phyloP scores from a whole-genome alignment of 1,284 basidiomycete species.

The Irpex lacteus region DNA sequence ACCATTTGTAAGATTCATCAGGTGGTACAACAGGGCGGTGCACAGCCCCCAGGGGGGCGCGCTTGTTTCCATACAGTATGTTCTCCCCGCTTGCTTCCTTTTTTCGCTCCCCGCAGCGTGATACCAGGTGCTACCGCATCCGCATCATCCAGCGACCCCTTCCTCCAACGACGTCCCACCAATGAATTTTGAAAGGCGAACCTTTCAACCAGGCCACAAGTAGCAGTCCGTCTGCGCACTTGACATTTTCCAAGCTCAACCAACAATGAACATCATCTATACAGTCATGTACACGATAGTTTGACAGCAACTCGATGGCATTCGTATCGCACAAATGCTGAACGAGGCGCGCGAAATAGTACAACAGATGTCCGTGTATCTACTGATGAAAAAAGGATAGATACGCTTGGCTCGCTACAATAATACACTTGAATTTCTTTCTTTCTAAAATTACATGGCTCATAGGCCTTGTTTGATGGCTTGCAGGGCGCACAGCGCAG shows the following conservation, averaged over 20 bases:
- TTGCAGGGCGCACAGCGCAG: conserved; percentile 74
- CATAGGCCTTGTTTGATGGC: conserved; percentile 49
- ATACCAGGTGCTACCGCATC: no score
- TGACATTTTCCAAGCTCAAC: background rate
- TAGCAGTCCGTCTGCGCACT: background rate
- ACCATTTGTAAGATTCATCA: no score
- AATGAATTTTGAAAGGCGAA: no score
- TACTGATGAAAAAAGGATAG: background rate
- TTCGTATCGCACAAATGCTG: no score
- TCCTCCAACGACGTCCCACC: no score
- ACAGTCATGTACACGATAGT: background rate
- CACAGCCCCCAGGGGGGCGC: no score
- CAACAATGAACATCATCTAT: background rate
- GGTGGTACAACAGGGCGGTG: no score
- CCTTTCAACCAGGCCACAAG: no score
- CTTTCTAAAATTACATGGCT: background rate
- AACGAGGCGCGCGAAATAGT: background rate
- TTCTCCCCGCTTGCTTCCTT: no score
- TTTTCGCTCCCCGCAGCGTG: no score
- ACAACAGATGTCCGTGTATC: background rate
- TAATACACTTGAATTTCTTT: conserved; percentile 7
- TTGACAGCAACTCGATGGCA: background rate
- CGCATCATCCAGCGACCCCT: no score
- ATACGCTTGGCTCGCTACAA: background rate
- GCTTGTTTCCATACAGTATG: no score